These are phyloP conservation scores for Pelargonium australe DNA, from an alignment of 441 rosid species.

Conservation along the genomic window DNA sequence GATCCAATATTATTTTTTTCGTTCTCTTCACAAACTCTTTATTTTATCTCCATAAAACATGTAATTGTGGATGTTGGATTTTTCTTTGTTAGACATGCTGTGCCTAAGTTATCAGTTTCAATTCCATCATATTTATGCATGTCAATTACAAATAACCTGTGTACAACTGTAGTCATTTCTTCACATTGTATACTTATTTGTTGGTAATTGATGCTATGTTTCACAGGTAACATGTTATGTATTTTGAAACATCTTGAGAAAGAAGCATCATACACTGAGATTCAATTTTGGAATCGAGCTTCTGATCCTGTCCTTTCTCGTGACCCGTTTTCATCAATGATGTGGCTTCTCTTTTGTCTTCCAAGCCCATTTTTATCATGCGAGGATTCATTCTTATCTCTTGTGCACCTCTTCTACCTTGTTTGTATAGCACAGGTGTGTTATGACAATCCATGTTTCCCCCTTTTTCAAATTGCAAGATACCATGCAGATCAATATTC, in stretches of 20 bases:
- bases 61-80: background rate
- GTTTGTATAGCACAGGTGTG: conserved; percentile 83
- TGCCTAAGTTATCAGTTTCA: background rate
- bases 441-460: conserved; percentile 15
- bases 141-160: background rate
- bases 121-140: background rate
- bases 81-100: background rate
- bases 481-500: conserved; percentile 14
- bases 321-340: conserved; percentile 96
- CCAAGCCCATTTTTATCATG: conserved; percentile 80
- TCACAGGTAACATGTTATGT: conserved; percentile 44
- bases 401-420: conserved; percentile 76
- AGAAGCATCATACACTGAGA: conserved; percentile 44
- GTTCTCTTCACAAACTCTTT: background rate
- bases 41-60: background rate
- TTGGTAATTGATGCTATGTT: conserved; percentile 15
- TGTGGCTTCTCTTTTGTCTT: conserved; percentile 97
- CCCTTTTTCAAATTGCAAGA: background rate
- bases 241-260: conserved; percentile 42
- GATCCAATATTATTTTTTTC: background rate
- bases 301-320: conserved; percentile 78
- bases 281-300: conserved; percentile 73
- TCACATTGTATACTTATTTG: background rate
- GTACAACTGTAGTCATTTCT: background rate
- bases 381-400: conserved; percentile 68